Evolutionary conservation across 2,329 filamentous ascomycete genomes (phyloP), one percentile per base, ranked within the genome.

Genomic region (Emergomyces orientalis): DNA sequence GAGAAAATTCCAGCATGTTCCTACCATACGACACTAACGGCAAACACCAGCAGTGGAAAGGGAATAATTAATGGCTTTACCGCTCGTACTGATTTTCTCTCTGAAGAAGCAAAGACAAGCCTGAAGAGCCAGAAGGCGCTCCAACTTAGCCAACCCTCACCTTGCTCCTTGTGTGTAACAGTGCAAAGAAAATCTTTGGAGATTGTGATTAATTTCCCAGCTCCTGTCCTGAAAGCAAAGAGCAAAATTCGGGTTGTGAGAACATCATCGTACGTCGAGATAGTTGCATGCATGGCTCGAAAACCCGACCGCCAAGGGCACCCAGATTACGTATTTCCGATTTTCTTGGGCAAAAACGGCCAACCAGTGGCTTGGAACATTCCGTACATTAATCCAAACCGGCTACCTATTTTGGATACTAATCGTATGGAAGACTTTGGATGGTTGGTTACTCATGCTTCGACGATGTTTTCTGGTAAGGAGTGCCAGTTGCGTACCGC

Each of bases 181-280:
- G 63, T 64, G 60, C 67, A 63, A 8, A 51, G 54, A 30, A 47
- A 22, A n/a, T 39, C 34, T 25, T 43, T 43, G 25, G 59, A 52
- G 54, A 60, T 43, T 52, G 56, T 62, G 19, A 43, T 71, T 41
- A n/a, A 59, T 37, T 70, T 69, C 56, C 71, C 71, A 6, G 63
- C 67, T 11, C 69, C 71, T 8, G 62, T 73, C 11, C 52, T 66
- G 4, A 52, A 60, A 43, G 25, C 63, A 13, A 61, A 64, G 39
- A 63, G 56, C 37, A 73, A 69, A 62, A 66, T 64, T 9, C 65
- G 68, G 27, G 66, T 75, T 47, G 72, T 72, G 8, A 67, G 73
- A 47, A 72, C 70, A 56, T 71, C 71, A 3, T 69, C 67, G 3
- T 74, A 71, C 60, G 62, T 74, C 32, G 72, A 75, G 60, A 63